Evolutionary conservation across 805 yeast species (phyloP).

Genomic region (Candida golubevii): DNA sequence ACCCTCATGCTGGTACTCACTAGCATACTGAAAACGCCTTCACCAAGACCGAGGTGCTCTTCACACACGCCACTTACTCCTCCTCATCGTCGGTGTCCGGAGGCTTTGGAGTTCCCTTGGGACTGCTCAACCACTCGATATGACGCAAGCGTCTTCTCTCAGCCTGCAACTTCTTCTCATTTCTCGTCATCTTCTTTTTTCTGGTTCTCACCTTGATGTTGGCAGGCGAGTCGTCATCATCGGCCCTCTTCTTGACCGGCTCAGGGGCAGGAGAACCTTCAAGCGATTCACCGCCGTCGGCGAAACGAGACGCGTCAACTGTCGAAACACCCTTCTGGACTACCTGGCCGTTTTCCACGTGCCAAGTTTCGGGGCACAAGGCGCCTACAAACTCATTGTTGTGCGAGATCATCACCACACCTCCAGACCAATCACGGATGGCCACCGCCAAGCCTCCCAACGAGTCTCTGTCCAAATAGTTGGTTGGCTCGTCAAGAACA

Average conservation of each 20-base stretch:
- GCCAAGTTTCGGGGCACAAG: constrained; percentile 97
- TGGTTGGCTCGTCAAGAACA: constrained; percentile 97
- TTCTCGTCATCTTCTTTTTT: constrained; percentile 97
- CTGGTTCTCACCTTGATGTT: constrained; percentile 87
- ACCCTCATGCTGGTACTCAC: background rate
- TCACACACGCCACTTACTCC: background rate
- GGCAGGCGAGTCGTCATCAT: constrained; percentile 89
- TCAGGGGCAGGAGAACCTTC: constrained; percentile 37
- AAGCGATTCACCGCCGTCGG: constrained; percentile 60
- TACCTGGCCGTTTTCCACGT: constrained; percentile 87
- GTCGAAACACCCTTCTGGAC: constrained; percentile 76
- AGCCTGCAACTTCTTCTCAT: constrained; percentile 86
- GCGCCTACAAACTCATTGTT: constrained; percentile 97
- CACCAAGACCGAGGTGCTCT: too few relatives aligned
- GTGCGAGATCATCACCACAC: constrained; percentile 98
- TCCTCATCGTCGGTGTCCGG: constrained; percentile 92
- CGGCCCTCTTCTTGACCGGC: constrained; percentile 42
- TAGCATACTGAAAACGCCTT: too few relatives aligned
- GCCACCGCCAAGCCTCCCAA: constrained; percentile 97
- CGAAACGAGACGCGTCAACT: constrained; percentile 76
- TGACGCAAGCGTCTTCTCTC: constrained; percentile 93
- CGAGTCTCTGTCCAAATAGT: constrained; percentile 96
- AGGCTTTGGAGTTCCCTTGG: constrained; percentile 97
- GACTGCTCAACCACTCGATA: constrained; percentile 90
- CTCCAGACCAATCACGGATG: constrained; percentile 96